Evolutionary conservation across 768 basidiomycete genomes (phyloP).

Genomic region (Tulasnella sp.): DNA sequence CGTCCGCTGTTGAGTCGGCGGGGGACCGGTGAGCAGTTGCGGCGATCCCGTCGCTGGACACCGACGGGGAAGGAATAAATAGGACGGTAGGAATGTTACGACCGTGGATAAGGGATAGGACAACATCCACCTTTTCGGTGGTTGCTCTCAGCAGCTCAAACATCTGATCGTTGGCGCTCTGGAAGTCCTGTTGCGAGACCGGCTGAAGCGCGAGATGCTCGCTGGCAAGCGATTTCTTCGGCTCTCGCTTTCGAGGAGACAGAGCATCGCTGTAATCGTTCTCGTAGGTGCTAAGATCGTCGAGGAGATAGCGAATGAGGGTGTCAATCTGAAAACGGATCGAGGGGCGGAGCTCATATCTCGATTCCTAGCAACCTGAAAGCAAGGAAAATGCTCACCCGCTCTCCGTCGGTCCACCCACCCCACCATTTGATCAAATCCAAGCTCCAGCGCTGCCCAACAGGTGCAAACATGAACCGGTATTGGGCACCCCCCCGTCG

Average conservation of each 20-base stretch:
- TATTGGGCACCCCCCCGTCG: slow-evolving; percentile 42
- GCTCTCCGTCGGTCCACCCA: slow-evolving; percentile 28
- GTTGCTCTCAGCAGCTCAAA: no score
- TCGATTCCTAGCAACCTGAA: slow-evolving; percentile 22
- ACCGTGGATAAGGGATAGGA: no score
- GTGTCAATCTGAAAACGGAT: slow-evolving; percentile 30
- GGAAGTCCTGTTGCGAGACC: neutral
- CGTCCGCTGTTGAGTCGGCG: no score
- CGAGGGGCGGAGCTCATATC: neutral
- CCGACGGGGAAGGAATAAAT: no score
- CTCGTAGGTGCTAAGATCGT: slow-evolving; percentile 35
- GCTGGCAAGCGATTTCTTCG: neutral
- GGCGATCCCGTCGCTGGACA: no score
- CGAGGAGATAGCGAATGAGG: slow-evolving; percentile 37
- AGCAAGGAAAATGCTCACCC: slow-evolving; percentile 41
- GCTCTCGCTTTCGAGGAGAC: neutral
- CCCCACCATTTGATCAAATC: slow-evolving; percentile 43
- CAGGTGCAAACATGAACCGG: slow-evolving; percentile 40
- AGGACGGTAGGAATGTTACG: no score
- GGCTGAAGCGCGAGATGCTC: neutral
- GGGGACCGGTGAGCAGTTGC: no score
- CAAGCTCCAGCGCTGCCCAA: slow-evolving; percentile 40
- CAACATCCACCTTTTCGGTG: no score
- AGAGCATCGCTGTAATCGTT: slow-evolving; percentile 28
- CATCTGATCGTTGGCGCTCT: no score